These are phyloP conservation scores for Monosporascus sp. DNA, from an alignment of 2,329 filamentous ascomycete genomes.

Conservation along the genomic window DNA sequence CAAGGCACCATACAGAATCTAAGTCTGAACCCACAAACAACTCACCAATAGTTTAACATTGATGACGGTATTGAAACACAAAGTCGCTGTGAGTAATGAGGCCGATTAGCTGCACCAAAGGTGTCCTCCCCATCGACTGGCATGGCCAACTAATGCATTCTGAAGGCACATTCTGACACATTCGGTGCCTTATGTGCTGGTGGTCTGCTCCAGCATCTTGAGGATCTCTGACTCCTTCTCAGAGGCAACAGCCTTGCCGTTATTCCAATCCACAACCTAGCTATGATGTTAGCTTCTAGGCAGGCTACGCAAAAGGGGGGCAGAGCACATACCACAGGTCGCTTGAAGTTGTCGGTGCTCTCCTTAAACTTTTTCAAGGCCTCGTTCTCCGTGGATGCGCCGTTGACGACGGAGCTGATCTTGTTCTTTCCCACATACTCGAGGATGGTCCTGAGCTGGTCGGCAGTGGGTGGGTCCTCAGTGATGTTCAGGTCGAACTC, in stretches of 20 bases:
- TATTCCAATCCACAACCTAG: constrained; percentile 84
- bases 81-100: not conserved
- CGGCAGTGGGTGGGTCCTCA: constrained; percentile 70
- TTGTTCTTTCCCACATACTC: constrained; percentile 68
- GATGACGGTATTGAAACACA: too few species aligned
- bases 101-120: not conserved
- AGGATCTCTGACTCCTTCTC: constrained; percentile 86
- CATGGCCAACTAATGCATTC: not conserved
- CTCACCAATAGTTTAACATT: too few species aligned
- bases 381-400: constrained; percentile 68
- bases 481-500: constrained; percentile 86
- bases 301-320: not conserved
- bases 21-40: too few species aligned
- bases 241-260: constrained; percentile 72
- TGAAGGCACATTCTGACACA: not conserved
- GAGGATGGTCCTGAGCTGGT: constrained; percentile 78
- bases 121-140: not conserved
- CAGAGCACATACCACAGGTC: constrained; percentile 63
- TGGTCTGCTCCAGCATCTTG: constrained; percentile 63
- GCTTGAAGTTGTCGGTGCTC: constrained; percentile 61
- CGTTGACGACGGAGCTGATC: constrained; percentile 60
- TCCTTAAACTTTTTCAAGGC: constrained; percentile 74
- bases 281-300: constrained; percentile 16
- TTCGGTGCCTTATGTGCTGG: constrained; percentile 17
- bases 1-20: too few species aligned